Evolutionary conservation across 225 moss, liverwort and hornwort species (phyloP), one percentile per base, ranked within the genome.

Genomic region (Takakia lepidozioides): DNA sequence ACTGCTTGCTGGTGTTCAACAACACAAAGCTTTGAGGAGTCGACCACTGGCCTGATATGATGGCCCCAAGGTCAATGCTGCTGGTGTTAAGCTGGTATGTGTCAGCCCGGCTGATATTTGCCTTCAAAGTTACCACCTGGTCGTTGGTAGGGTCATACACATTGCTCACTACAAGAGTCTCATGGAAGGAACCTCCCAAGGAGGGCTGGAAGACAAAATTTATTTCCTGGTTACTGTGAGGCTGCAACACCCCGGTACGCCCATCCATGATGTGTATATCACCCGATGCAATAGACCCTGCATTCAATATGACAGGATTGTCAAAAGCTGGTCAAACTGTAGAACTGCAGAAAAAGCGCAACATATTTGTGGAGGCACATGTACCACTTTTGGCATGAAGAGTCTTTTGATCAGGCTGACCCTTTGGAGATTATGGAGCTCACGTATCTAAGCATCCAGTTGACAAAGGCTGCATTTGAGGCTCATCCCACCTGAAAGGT

Each of bases 131-230:
- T 17, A 92, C 91, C 45, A 92, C 62, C 73, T 92, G 91, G 58
- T 92, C 87, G 63, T 92, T 92, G 51, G 49, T 72, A 48, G 87
- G 84, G 45, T 92, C 91, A 58, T 84, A 87, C 19, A 92, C 76
- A 72, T 92, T 92, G 70, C 81, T 84, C 44, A 87, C 81, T 56
- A 78, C 52, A 40, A 91, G 81, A 21, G 86, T 91, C 70, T 91
- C 91, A 29, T 63, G 65, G 57, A 92, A 92, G 38, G 82, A 71
- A 43, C 91, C 91, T 55, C 91, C 75, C 62, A 92, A 61, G 26
- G 91, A 92, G 41, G 91, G 91, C 49, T 87, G 91, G 42, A 92
- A 92, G 49, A 92, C 91, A 52, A 92, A 92, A 51, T 92, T 92
- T 27, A 92, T 74, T 66, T 92, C 91, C 62, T 86, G 75, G 61